Base-by-base conservation (phyloP, 2,329 filamentous ascomycete genomes). In the Laburnicola sp. region DNA sequence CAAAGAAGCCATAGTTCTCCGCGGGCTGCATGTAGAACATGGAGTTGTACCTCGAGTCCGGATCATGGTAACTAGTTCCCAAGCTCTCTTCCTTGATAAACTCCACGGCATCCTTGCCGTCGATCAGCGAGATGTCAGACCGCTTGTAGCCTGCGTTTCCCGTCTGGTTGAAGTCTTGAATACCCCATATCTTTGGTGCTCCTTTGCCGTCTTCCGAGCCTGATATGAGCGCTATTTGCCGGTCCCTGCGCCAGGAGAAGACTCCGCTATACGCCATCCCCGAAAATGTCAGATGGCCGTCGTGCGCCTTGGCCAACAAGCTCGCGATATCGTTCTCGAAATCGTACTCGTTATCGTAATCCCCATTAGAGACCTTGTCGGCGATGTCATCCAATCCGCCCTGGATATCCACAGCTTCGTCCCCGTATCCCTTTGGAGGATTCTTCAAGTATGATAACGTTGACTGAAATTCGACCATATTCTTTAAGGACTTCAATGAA, bases 281-380 rank as follows among this genome's bases (percentile, higher is more conserved):
- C 26, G 72, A 69, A 27, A 68, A 69, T 2, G 60, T 65, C n/a
- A 76, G 46, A 55, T 68, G 70, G 0, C 70, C 70, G 48, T 73
- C 70, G 35, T 71, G 66, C 6, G 65, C 68, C 50, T 69, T 69
- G 41, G 57, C 52, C 7, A 73, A 42, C 25, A 73, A 51, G 1
- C 48, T 48, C 7, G 69, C 64, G 47, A 73, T 70, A 32, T 70
- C 75, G 16, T 55, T 58, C 54, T 77, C 73, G 25, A 76, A 74
- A 35, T 75, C 74, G 46, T 70, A 76, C 50, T 76, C 74, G 42
- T 73, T 75, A 4, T 53, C 56, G 45, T 76, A 77, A 3, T 50
- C 50, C 2, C 62, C 64, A 11, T 59, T 56, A 1, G 61, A 51
- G 2, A 76, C 62, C 31, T 68, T 69, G 3, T 55, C 58, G 11